Conservation (phyloP, 768 basidiomycete species). For the Royoungia palumana region DNA sequence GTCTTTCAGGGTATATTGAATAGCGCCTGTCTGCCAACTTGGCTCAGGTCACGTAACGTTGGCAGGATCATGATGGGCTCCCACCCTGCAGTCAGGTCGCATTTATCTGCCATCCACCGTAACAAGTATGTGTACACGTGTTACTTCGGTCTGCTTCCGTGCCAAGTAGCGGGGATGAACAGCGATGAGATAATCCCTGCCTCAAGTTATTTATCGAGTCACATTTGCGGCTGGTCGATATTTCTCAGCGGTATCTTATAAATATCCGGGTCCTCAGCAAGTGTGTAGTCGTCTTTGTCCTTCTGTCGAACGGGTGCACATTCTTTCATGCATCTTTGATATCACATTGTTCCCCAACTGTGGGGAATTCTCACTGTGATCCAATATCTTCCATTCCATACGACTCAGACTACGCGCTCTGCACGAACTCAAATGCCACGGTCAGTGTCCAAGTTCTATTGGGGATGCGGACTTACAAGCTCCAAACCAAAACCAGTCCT, state of each 20-base stretch:
- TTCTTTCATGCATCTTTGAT: constrained; percentile 10
- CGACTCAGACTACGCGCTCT: background rate
- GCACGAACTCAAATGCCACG: constrained; percentile 5
- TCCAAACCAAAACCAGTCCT: constrained; percentile 2
- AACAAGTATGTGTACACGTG: constrained; percentile 23
- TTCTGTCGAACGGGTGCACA: background rate
- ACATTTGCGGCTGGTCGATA: constrained; percentile 4
- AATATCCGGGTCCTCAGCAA: constrained; percentile 13
- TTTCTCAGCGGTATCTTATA: constrained; percentile 18
- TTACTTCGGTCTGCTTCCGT: constrained; percentile 7
- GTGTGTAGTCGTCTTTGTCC: constrained; percentile 1
- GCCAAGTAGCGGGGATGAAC: constrained; percentile 17
- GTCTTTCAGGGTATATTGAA: background rate
- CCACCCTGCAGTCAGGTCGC: constrained; percentile 11
- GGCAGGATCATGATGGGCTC: constrained; percentile 6
- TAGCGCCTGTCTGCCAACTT: constrained; percentile 15
- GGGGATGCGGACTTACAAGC: background rate
- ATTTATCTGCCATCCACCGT: constrained; percentile 1
- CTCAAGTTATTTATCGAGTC: constrained; percentile 9
- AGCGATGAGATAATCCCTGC: constrained; percentile 10
- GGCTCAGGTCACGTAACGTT: constrained; percentile 17
- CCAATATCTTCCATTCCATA: background rate
- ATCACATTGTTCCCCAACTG: constrained; percentile 8
- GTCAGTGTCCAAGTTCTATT: constrained; percentile 3
- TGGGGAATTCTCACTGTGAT: constrained; percentile 6